Conservation (phyloP, 2,329 filamentous ascomycete genomes). For the Sporothrix protearum region DNA sequence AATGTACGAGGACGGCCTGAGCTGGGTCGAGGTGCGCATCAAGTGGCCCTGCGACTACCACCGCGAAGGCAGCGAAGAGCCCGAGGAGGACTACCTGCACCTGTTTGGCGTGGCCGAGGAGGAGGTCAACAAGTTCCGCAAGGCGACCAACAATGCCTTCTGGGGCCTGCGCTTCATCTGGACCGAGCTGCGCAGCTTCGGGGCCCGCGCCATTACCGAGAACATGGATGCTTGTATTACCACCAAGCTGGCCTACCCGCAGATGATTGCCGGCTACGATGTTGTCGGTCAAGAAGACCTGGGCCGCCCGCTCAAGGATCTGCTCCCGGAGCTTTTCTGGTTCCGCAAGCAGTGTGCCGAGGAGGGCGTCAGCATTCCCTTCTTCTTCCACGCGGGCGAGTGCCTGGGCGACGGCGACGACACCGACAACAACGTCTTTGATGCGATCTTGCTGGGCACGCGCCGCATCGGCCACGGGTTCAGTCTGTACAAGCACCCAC, state of each 20-base stretch:
- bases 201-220: conserved; percentile 64
- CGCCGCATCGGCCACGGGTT: conserved; percentile 87
- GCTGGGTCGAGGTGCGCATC: conserved; percentile 75
- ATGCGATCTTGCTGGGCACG: conserved; percentile 81
- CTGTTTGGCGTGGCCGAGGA: conserved; percentile 73
- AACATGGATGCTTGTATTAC: conserved; percentile 85
- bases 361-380: conserved; percentile 77
- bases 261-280: conserved; percentile 83
- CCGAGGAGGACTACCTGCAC: conserved; percentile 64
- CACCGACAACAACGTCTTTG: conserved; percentile 79
- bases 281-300: conserved; percentile 83
- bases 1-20: conserved; percentile 75
- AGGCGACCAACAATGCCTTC: conserved; percentile 57
- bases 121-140: conserved; percentile 72
- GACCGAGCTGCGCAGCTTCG: conserved; percentile 66
- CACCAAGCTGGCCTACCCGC: conserved; percentile 73
- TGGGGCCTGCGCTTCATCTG: conserved; percentile 85
- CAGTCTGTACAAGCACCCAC: conserved; percentile 84
- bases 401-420: conserved; percentile 70
- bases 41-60: conserved; percentile 71
- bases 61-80: conserved; percentile 58
- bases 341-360: conserved; percentile 81
- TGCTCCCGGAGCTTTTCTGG: conserved; percentile 86
- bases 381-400: conserved; percentile 95
- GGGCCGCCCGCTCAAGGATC: conserved; percentile 69